These are phyloP conservation scores for Synchytrium microbalum DNA, from an alignment of 371 early-diverging fungal genomes.

Conservation along the genomic window DNA sequence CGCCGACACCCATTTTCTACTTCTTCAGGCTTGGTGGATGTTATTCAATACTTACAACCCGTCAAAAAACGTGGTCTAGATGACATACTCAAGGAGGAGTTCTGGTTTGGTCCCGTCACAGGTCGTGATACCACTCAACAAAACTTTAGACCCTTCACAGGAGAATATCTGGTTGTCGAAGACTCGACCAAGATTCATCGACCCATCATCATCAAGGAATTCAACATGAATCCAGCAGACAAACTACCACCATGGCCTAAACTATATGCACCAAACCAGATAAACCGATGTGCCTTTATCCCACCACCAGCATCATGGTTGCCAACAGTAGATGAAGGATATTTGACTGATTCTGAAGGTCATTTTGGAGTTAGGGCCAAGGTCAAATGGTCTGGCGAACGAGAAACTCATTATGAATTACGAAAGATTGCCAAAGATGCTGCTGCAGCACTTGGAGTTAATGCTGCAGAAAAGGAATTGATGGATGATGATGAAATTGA, in stretches of 20 bases:
- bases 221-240: slow-evolving; percentile 6
- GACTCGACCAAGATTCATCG: slow-evolving; percentile 11
- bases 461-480: neutral
- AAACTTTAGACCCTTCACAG: slow-evolving; percentile 12
- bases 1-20: neutral
- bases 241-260: slow-evolving; percentile 19
- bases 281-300: slow-evolving; percentile 16
- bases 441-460: neutral
- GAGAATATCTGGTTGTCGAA: slow-evolving; percentile 20
- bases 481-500: neutral
- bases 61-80: slow-evolving; percentile 10
- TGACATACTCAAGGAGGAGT: slow-evolving; percentile 18
- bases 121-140: slow-evolving; percentile 4
- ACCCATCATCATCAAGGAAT: slow-evolving; percentile 21
- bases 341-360: neutral
- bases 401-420: neutral
- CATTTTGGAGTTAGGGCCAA: neutral
- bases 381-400: neutral
- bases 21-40: neutral
- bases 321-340: neutral
- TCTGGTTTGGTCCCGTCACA: slow-evolving; percentile 18
- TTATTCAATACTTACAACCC: neutral
- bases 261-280: slow-evolving; percentile 10
- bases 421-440: neutral
- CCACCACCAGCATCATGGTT: neutral